These are phyloP conservation scores for Hypoxylon intermedium DNA, from an alignment of 495 filamentous ascomycete species.

Conservation along the genomic window DNA sequence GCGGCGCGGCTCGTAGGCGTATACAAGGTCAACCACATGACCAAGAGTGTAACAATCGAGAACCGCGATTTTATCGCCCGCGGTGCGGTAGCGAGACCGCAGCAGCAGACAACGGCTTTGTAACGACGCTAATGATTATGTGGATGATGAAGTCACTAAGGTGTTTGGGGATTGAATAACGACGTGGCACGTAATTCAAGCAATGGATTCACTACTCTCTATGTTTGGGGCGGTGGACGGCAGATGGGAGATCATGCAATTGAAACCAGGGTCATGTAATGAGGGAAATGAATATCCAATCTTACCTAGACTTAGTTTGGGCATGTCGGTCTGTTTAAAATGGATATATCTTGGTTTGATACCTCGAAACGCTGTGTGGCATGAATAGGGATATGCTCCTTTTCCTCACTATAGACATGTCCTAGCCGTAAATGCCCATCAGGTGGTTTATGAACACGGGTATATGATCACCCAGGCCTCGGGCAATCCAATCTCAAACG, in stretches of 20 bases:
- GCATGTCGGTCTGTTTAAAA: too few species aligned
- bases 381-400: too few species aligned
- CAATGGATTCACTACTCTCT: conserved; percentile 1
- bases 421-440: too few species aligned
- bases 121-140: conserved; percentile 6
- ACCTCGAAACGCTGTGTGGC: too few species aligned
- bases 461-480: too few species aligned
- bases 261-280: conserved; percentile 12
- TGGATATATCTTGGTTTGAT: too few species aligned
- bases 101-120: conserved; percentile 17
- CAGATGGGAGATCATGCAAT: not conserved
- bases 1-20: conserved; percentile 91
- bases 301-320: conserved; percentile 4
- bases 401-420: too few species aligned
- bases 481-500: too few species aligned
- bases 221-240: conserved; percentile 2
- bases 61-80: conserved; percentile 78
- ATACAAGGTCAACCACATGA: conserved; percentile 99
- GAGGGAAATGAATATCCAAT: conserved; percentile 16
- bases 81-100: conserved; percentile 23
- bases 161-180: conserved; percentile 1
- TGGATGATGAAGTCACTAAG: not conserved
- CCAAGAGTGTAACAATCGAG: conserved; percentile 95
- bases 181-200: not conserved
- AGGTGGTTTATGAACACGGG: too few species aligned